Conservation (phyloP, 257 asterid genomes). For the Parsonsia alboflavescens region DNA sequence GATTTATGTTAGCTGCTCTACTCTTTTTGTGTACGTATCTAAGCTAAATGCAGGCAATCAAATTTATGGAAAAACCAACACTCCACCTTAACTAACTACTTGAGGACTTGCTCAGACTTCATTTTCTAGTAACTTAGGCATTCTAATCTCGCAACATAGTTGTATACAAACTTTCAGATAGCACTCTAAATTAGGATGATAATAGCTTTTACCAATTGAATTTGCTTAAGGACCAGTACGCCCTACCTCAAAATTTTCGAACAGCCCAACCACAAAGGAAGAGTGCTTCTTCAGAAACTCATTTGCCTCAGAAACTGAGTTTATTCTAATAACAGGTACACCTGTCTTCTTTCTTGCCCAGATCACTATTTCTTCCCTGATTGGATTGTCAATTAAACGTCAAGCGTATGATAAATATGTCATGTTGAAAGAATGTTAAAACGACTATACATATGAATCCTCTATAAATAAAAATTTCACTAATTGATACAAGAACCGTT, state of each 20-base stretch:
- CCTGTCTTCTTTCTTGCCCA: constrained; percentile 96
- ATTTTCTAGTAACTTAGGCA: not conserved
- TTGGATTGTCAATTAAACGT: constrained; percentile 1
- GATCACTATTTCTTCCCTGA: constrained; percentile 83
- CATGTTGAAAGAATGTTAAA: not conserved
- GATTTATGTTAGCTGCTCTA: not conserved
- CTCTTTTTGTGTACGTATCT: not conserved
- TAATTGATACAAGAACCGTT: constrained; percentile 12
- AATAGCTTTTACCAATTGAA: not conserved
- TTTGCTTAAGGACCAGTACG: not conserved
- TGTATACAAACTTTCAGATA: not conserved
- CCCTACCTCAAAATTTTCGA: constrained; percentile 71
- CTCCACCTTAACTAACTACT: not conserved
- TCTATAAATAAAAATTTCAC: not conserved
- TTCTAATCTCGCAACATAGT: not conserved
- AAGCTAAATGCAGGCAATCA: not conserved
- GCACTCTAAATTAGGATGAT: not conserved
- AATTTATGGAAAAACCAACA: not conserved
- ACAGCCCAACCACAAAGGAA: constrained; percentile 67
- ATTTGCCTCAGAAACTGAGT: constrained; percentile 54
- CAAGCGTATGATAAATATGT: constrained; percentile 11
- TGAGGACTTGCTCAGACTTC: not conserved
- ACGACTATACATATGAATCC: not conserved
- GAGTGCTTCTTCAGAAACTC: constrained; percentile 62
- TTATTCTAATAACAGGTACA: constrained; percentile 57